phyloP scores from a whole-genome alignment of 2,329 filamentous ascomycete species.

The Hypoxylon sp. region DNA sequence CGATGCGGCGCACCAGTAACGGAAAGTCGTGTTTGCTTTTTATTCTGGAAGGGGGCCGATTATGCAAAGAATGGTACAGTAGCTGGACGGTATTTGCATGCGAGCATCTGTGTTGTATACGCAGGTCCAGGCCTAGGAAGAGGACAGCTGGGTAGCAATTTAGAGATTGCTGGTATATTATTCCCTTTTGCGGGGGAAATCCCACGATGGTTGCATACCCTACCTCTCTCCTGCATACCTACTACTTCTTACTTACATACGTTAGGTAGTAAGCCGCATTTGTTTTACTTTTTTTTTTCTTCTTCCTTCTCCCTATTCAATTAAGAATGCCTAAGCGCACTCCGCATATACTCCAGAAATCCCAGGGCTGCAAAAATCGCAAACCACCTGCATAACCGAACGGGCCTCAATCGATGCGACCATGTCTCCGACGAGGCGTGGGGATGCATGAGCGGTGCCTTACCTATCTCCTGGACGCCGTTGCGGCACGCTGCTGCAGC shows the following conservation, averaged over 20 bases:
- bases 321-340: conserved; percentile 31
- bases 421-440: conserved; percentile 47
- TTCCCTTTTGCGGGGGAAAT: conserved; percentile 37
- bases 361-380: conserved; percentile 27
- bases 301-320: too few species aligned
- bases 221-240: too few species aligned
- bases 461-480: conserved; percentile 36
- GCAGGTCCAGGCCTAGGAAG: conserved; percentile 31
- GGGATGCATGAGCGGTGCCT: conserved; percentile 43
- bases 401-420: conserved; percentile 46
- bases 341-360: conserved; percentile 33
- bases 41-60: conserved; percentile 31
- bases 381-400: conserved; percentile 46
- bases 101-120: conserved; percentile 27
- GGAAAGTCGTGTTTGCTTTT: conserved; percentile 37
- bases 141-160: conserved; percentile 29
- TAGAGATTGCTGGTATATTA: conserved; percentile 26
- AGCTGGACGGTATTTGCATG: conserved; percentile 32
- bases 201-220: conserved; percentile 33
- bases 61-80: conserved; percentile 38
- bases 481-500: conserved; percentile 39
- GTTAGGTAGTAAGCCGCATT: conserved; percentile 27
- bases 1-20: conserved; percentile 42
- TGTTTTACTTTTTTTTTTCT: conserved; percentile 1
- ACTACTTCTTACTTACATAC: conserved; percentile 7